Percentiles rank a stretch among this genome's conserved stretches.
Conservation (phyloP, 306 rosid genomes). For the Oxytropis ochrocephala region DNA sequence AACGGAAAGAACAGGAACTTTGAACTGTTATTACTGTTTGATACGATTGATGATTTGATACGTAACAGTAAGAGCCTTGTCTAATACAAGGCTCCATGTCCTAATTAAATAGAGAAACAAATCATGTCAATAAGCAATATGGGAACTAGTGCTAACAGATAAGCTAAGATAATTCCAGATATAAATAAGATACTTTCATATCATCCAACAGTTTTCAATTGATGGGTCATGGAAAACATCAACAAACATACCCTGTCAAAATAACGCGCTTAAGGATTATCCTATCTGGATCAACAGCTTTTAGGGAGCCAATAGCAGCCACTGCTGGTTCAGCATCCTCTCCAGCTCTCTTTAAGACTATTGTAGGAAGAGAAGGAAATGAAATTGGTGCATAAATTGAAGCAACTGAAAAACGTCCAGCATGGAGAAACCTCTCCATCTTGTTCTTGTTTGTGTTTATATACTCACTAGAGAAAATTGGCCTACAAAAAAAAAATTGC, state of each 20-base stretch:
- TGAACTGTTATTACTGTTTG: neutral
- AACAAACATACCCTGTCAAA: constrained; percentile 68
- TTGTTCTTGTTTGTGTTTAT: constrained; percentile 85
- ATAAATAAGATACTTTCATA: neutral
- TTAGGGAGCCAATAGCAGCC: constrained; percentile 83
- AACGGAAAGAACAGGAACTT: neutral
- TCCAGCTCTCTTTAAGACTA: constrained; percentile 52
- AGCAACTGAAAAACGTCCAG: constrained; percentile 79
- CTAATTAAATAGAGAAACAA: neutral
- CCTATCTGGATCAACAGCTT: constrained; percentile 72
- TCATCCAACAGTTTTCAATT: neutral
- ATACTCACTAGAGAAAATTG: constrained; percentile 73
- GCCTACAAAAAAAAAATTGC: constrained; percentile 45
- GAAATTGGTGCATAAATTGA: constrained; percentile 88
- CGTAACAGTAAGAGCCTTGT: too few species aligned
- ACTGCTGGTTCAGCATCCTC: constrained; percentile 46
- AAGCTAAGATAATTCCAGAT: neutral
- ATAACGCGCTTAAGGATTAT: constrained; percentile 83
- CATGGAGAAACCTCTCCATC: constrained; percentile 98
- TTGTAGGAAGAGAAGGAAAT: constrained; percentile 77
- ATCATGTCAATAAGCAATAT: neutral
- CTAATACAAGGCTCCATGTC: neutral
- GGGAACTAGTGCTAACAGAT: neutral
- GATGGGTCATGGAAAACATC: neutral
- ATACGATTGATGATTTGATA: neutral